Evolutionary conservation across 768 basidiomycete genomes (phyloP).

Genomic region (Scleroderma citrinum): DNA sequence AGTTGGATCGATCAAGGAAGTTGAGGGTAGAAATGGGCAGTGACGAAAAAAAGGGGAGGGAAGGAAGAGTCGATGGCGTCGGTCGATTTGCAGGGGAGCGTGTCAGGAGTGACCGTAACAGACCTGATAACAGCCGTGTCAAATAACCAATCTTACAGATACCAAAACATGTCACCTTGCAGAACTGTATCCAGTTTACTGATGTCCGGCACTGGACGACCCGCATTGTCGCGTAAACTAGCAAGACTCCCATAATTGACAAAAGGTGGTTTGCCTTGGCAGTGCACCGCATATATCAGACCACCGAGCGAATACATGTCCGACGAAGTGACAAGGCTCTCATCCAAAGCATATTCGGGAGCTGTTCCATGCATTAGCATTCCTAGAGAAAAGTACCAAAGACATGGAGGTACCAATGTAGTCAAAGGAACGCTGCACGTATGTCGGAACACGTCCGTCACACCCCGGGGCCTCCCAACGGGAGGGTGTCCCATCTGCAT

Average conservation of each 20-base stretch:
- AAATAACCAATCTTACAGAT: constrained; percentile 4
- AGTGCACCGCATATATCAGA: constrained; percentile 86
- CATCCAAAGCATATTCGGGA: constrained; percentile 92
- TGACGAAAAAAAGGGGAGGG: constrained; percentile 90
- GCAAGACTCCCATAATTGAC: constrained; percentile 74
- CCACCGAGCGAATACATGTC: constrained; percentile 94
- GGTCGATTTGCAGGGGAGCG: constrained; percentile 69
- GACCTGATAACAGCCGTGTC: constrained; percentile 39
- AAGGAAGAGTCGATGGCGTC: constrained; percentile 72
- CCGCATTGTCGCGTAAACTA: constrained; percentile 63
- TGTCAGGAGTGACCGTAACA: constrained; percentile 77
- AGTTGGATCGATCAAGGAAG: constrained; percentile 93
- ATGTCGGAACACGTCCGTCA: constrained; percentile 72
- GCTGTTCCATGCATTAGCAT: constrained; percentile 41
- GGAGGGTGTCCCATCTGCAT: constrained; percentile 63
- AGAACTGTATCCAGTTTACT: constrained; percentile 65
- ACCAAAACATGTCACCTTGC: constrained; percentile 44
- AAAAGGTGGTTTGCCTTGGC: constrained; percentile 82
- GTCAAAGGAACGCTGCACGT: constrained; percentile 89
- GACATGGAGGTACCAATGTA: constrained; percentile 63
- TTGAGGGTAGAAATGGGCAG: constrained; percentile 93
- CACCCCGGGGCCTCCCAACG: constrained; percentile 90
- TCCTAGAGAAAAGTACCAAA: not conserved
- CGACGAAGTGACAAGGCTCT: constrained; percentile 76
- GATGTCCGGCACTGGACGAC: constrained; percentile 56